A percentile compares a stretch with the other conserved stretches of the same genome.
These are phyloP conservation scores for Yamadazyma friedrichii DNA, from an alignment of 1,139 yeast genomes.

Conservation along the genomic window DNA sequence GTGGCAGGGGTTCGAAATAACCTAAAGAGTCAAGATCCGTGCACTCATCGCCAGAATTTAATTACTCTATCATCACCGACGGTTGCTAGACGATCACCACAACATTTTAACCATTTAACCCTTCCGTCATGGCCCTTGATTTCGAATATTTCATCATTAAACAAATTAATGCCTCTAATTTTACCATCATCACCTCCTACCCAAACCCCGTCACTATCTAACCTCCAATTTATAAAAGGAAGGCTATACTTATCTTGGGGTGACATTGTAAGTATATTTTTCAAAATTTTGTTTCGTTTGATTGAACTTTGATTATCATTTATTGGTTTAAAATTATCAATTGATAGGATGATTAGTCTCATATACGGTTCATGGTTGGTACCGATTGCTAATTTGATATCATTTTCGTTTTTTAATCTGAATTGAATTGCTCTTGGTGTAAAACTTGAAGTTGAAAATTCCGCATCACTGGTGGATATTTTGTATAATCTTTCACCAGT, in stretches of 20 bases:
- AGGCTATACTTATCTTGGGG: constrained; percentile 73
- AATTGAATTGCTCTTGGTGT: constrained; percentile 52
- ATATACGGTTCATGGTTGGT: constrained; percentile 78
- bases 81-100: constrained; percentile 15
- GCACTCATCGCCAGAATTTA: constrained; percentile 14
- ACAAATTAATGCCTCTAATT: constrained; percentile 55
- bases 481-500: constrained; percentile 30
- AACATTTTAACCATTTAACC: constrained; percentile 46
- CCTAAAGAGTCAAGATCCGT: too few relatives aligned
- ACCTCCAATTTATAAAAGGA: constrained; percentile 46
- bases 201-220: constrained; percentile 51
- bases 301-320: constrained; percentile 14
- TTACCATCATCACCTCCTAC: constrained; percentile 70
- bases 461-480: constrained; percentile 71
- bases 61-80: constrained; percentile 15
- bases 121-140: constrained; percentile 39
- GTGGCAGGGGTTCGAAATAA: too few relatives aligned
- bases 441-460: constrained; percentile 67
- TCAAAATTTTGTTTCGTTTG: constrained; percentile 45
- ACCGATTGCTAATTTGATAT: constrained; percentile 48
- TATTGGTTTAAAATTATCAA: constrained; percentile 18
- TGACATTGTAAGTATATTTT: constrained; percentile 58
- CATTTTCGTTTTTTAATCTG: constrained; percentile 11
- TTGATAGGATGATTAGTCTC: constrained; percentile 51
- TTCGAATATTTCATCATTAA: constrained; percentile 23